These are phyloP conservation scores for Iris macrosiphon DNA, from an alignment of 106 monocot species.

Conservation along the genomic window DNA sequence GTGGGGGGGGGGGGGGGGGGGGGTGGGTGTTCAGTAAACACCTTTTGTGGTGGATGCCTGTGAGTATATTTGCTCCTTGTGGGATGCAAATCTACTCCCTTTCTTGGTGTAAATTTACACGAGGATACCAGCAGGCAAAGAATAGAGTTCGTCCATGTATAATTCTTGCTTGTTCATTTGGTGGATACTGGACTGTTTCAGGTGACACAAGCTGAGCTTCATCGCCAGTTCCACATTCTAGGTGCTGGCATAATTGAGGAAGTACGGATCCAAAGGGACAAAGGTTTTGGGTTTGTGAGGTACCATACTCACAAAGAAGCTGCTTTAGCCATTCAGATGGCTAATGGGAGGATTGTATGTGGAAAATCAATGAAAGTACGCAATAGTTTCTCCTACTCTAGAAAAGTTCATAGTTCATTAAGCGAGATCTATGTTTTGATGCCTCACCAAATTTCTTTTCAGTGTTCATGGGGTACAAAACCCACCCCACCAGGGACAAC, in stretches of 20 bases:
- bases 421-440: too few species aligned
- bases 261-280: conserved; percentile 69
- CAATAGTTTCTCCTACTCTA: background rate
- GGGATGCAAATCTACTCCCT: too few species aligned
- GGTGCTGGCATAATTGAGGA: conserved; percentile 66
- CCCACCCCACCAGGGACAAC: conserved; percentile 56
- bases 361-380: conserved; percentile 76
- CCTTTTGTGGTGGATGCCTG: too few species aligned
- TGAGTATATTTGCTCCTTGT: too few species aligned
- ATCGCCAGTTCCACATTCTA: conserved; percentile 63
- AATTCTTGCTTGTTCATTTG: background rate
- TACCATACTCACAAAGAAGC: conserved; percentile 62
- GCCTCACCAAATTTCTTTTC: too few species aligned
- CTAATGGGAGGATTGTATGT: conserved; percentile 55
- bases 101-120: too few species aligned
- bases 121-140: background rate
- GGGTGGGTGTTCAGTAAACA: too few species aligned
- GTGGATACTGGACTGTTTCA: background rate
- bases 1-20: too few species aligned
- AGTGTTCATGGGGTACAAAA: conserved; percentile 83
- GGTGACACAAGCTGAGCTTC: conserved; percentile 75
- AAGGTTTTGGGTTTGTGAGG: conserved; percentile 87
- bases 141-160: background rate
- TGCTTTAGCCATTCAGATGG: conserved; percentile 67
- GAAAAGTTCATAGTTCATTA: too few species aligned